phyloP scores from a whole-genome alignment of 2,329 filamentous ascomycete species.

The Truncatella angustata region DNA sequence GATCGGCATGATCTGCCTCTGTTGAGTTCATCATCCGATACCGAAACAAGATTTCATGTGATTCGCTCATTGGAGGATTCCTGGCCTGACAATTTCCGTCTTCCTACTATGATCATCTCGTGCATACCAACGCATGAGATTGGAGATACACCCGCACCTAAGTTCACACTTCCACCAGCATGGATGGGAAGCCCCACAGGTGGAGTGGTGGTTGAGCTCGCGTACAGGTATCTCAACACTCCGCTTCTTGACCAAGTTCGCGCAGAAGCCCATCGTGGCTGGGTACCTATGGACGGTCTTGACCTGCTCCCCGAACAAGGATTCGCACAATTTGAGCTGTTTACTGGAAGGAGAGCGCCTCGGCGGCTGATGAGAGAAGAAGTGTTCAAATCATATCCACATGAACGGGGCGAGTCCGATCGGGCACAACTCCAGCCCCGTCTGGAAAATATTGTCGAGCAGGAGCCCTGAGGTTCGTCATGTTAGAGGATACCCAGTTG shows the following conservation, averaged over 20 bases:
- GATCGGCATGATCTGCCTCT: conserved; percentile 40
- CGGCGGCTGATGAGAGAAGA: conserved; percentile 68
- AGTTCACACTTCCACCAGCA: conserved; percentile 65
- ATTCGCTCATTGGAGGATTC: conserved; percentile 55
- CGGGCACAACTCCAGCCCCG: conserved; percentile 38
- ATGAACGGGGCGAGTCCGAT: conserved; percentile 38
- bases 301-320: conserved; percentile 77
- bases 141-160: conserved; percentile 60
- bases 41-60: conserved; percentile 53
- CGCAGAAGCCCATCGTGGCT: conserved; percentile 57
- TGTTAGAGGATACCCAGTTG: neutral
- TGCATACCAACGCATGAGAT: conserved; percentile 72
- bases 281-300: conserved; percentile 74
- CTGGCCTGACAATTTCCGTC: conserved; percentile 63
- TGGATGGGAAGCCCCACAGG: conserved; percentile 74
- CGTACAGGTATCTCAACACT: conserved; percentile 71
- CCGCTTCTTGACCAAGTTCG: conserved; percentile 69
- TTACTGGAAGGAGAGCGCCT: conserved; percentile 70
- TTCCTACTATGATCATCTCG: conserved; percentile 72
- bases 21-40: conserved; percentile 38
- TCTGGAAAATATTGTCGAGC: conserved; percentile 37
- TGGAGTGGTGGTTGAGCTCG: conserved; percentile 72
- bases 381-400: conserved; percentile 48
- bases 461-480: conserved; percentile 31
- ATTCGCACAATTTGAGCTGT: conserved; percentile 78